phyloP scores from a whole-genome alignment of 78 protist genomes.

The Pelomyxa schiedti region DNA sequence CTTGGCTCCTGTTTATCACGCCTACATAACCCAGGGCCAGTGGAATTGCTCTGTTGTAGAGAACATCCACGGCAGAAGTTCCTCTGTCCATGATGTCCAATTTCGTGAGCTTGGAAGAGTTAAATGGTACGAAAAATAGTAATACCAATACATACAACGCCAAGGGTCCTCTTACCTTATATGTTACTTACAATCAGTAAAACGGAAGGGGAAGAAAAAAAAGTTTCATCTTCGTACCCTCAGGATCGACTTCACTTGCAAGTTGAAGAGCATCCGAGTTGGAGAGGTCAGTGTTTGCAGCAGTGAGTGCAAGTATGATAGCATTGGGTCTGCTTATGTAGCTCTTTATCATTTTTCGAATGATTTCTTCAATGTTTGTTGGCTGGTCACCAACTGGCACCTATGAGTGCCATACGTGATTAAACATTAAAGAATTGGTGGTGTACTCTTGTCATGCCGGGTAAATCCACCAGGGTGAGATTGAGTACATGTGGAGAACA shows the following conservation, averaged over 20 bases:
- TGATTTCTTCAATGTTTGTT: constrained; percentile 67
- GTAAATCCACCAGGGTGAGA: constrained; percentile 85
- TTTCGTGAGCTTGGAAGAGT: constrained; percentile 92
- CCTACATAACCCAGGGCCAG: constrained; percentile 70
- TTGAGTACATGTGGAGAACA: constrained; percentile 64
- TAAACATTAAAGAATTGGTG: no score
- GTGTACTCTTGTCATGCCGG: constrained; percentile 78
- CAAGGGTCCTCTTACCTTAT: constrained; percentile 81
- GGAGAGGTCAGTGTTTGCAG: constrained; percentile 93
- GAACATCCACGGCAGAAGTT: constrained; percentile 85
- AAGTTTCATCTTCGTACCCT: no score
- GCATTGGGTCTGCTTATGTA: constrained; percentile 72
- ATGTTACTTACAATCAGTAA: no score
- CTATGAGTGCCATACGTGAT: no score
- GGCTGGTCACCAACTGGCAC: constrained; percentile 93
- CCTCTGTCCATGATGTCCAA: constrained; percentile 92
- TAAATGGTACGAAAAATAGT: no score
- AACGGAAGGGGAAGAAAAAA: no score
- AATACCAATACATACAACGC: no score
- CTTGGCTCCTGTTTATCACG: constrained; percentile 64
- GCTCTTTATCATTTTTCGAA: constrained; percentile 58
- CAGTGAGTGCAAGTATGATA: constrained; percentile 88
- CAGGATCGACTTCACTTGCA: constrained; percentile 82
- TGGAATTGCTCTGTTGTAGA: constrained; percentile 60
- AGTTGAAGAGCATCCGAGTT: constrained; percentile 87